Percentiles rank a stretch among this genome's conserved stretches.
These are phyloP conservation scores for Aspergillus novoparasiticus DNA, from an alignment of 2,329 filamentous ascomycete genomes.

Conservation along the genomic window DNA sequence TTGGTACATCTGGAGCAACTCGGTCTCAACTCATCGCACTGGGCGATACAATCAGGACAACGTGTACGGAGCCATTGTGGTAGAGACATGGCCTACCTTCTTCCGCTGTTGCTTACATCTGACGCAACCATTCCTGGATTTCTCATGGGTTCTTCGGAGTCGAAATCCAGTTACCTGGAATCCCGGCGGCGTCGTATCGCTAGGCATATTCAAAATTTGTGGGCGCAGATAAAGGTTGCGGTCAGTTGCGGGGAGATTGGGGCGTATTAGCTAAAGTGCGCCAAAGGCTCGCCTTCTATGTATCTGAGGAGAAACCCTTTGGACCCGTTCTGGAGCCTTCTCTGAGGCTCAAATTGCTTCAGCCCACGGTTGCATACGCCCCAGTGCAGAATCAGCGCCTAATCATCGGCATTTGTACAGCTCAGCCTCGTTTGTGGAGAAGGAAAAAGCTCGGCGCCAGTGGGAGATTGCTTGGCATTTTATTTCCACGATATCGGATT, in stretches of 20 bases:
- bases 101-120: slow-evolving; percentile 40
- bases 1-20: slow-evolving; percentile 39
- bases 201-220: background rate
- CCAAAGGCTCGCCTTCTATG: background rate
- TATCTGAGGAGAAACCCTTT: background rate
- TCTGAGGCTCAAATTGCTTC: background rate
- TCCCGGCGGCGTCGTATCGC: background rate
- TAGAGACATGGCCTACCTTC: slow-evolving; percentile 30
- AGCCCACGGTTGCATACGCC: background rate
- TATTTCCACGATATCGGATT: too few species aligned
- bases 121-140: slow-evolving; percentile 38
- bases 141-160: slow-evolving; percentile 30
- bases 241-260: background rate
- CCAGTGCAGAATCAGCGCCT: background rate
- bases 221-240: background rate
- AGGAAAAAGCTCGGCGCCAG: too few species aligned
- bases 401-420: too few species aligned
- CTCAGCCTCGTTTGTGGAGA: background rate
- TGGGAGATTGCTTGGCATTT: too few species aligned
- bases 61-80: background rate
- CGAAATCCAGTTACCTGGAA: slow-evolving; percentile 15
- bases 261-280: slow-evolving; percentile 9
- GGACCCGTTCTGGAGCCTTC: background rate
- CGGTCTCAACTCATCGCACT: slow-evolving; percentile 41
- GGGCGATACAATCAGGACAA: slow-evolving; percentile 14